Base-by-base conservation (phyloP, 2,329 filamentous ascomycete species). In the Colletotrichum scovillei region DNA sequence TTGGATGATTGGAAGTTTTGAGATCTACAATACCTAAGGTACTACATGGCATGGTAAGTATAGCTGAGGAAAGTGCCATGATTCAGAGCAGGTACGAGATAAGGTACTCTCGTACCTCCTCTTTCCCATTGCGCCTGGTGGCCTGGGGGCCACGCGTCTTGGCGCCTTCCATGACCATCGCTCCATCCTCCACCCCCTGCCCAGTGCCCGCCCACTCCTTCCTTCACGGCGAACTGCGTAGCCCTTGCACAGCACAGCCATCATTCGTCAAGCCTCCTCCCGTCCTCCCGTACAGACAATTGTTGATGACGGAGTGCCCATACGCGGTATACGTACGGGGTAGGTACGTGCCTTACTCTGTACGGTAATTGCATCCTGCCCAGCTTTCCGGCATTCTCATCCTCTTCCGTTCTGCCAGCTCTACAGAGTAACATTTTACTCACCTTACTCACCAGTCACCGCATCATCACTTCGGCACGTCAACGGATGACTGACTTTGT, bases 131-230 rank as follows among this genome's bases (percentile, higher is more conserved):
- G 28, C 26, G 14, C 28, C 55, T 57, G 52, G 24, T 9, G 49
- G 22, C 53, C 26, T 38, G 22, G 38, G 63, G 52, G 63, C 30
- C 63, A 65, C 63, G 63, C 63, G 63, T 56, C 49, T 64, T 64
- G 62, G 28, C 62, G 42, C 3, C 26, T 32, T n/a, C 58, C 32
- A 32, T 59, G 22, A 5, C 35, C 35, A 38, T n/a, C 16, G 6
- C 58, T 28, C 19, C 35, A 16, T 62, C 59, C 59, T 35, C 32
- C 38, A 9, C 19, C 38, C 38, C 59, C 30, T 63, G 38, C 14
- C 38, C 38, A 5, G n/a, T 24, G 24, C 49, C 8, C 11, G 19
- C 32, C 63, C 32, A 14, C 55, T 32, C 26, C 60, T 65, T 32
- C 26, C 60, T 14, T 63, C 28, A 24, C 35, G 26, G 16, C 58